phyloP scores from a whole-genome alignment of 2,329 filamentous ascomycete genomes.

The Fulvia fulva region DNA sequence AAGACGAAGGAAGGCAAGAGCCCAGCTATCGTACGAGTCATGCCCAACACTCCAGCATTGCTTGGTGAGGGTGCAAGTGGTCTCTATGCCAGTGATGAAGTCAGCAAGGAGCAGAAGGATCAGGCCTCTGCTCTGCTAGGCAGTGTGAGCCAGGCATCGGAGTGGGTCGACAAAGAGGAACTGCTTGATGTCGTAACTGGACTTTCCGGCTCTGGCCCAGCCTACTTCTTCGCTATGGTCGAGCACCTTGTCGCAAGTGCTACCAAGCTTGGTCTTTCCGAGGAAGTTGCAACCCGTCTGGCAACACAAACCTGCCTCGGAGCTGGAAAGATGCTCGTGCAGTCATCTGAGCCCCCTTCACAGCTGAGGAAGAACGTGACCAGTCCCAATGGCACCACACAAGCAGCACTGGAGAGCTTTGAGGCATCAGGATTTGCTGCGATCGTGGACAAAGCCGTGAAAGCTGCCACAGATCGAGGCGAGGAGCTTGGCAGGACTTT shows the following conservation, averaged over 20 bases:
- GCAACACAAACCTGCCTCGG: slow-evolving; percentile 29
- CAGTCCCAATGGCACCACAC: slow-evolving; percentile 29
- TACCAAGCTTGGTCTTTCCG: slow-evolving; percentile 22
- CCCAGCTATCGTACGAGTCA: slow-evolving; percentile 25
- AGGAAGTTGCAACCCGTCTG: slow-evolving; percentile 26
- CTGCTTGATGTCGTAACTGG: slow-evolving; percentile 28
- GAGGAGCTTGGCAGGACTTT: slow-evolving; percentile 25
- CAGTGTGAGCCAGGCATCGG: slow-evolving; percentile 25
- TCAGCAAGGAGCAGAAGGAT: slow-evolving; percentile 21
- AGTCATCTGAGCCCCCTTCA: slow-evolving; percentile 22
- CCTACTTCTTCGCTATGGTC: slow-evolving; percentile 29
- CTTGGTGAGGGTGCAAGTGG: slow-evolving; percentile 27
- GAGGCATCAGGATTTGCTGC: slow-evolving; percentile 23
- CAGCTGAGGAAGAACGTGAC: slow-evolving; percentile 29
- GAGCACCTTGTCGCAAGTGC: slow-evolving; percentile 28
- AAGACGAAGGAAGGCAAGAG: slow-evolving; percentile 19
- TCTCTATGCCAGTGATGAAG: slow-evolving; percentile 24
- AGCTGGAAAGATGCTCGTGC: slow-evolving; percentile 28
- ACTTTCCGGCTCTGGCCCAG: slow-evolving; percentile 25
- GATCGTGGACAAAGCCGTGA: slow-evolving; percentile 27
- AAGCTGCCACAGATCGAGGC: slow-evolving; percentile 24
- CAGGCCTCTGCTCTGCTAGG: slow-evolving; percentile 21
- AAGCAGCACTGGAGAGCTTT: slow-evolving; percentile 27
- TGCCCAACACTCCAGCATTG: slow-evolving; percentile 29
- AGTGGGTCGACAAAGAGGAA: slow-evolving; percentile 27